Percentiles rank a stretch among this genome's conserved stretches.
Conservation (phyloP, 352 stramenopile genomes). For the Globisporangium sylvaticum region DNA sequence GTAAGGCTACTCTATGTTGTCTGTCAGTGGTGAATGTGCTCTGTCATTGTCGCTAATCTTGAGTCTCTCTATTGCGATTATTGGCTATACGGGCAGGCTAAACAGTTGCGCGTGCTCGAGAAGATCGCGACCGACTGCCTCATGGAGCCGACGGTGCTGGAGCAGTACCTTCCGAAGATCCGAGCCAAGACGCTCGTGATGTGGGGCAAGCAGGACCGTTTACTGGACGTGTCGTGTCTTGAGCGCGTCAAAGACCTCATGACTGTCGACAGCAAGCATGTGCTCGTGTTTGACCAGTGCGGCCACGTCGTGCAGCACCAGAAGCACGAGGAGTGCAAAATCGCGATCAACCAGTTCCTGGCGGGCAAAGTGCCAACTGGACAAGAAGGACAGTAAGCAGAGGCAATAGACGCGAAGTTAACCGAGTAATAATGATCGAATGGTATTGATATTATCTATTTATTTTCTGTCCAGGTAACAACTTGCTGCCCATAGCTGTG, state of each 20-base stretch:
- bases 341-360: background rate
- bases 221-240: constrained; percentile 61
- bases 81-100: constrained; percentile 8
- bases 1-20: constrained; percentile 13
- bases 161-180: constrained; percentile 51
- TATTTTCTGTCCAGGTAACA: too few relatives aligned
- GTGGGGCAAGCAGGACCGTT: constrained; percentile 62
- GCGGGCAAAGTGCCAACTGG: background rate
- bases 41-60: background rate
- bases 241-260: constrained; percentile 51
- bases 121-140: constrained; percentile 53
- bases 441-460: too few relatives aligned
- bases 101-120: constrained; percentile 44
- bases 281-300: constrained; percentile 54
- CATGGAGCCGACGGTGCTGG: constrained; percentile 42
- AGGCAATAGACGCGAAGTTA: too few relatives aligned
- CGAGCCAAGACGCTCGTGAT: constrained; percentile 47
- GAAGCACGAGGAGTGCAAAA: background rate
- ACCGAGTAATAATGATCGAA: too few relatives aligned
- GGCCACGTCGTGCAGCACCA: constrained; percentile 11
- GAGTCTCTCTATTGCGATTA: background rate
- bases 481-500: too few relatives aligned
- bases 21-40: background rate
- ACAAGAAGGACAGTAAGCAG: background rate
- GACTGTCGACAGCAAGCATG: constrained; percentile 24